These are phyloP conservation scores for Exophiala phaeomuriformis DNA, from an alignment of 2,329 filamentous ascomycete species.

Conservation along the genomic window DNA sequence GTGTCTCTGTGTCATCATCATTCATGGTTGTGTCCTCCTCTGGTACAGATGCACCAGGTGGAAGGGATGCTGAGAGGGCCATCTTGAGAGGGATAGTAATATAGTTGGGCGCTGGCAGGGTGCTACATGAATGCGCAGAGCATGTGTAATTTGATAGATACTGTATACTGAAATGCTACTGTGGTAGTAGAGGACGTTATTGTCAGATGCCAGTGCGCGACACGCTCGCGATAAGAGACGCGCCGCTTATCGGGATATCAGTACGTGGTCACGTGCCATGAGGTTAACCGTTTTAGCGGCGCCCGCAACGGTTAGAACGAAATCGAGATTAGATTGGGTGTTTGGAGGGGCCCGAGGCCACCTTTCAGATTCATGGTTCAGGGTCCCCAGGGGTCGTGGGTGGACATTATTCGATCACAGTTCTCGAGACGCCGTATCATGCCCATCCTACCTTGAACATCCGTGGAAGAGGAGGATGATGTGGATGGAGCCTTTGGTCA, in stretches of 20 bases:
- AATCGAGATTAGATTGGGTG: neutral
- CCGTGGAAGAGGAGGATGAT: constrained; percentile 6
- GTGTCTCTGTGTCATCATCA: constrained; percentile 22
- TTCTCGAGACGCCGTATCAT: neutral
- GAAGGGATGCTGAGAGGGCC: constrained; percentile 13
- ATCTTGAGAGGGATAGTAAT: constrained; percentile 1
- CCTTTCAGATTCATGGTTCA: too few relatives aligned
- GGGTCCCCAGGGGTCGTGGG: too few relatives aligned
- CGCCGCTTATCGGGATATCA: constrained; percentile 6
- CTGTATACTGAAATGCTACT: too few relatives aligned
- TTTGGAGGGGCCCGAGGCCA: neutral
- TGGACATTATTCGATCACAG: neutral
- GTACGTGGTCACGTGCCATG: constrained; percentile 1
- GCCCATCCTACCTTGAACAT: constrained; percentile 1
- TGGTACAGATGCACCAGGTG: neutral
- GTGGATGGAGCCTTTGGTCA: constrained; percentile 2
- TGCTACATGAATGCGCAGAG: too few relatives aligned
- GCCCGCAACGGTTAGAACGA: neutral
- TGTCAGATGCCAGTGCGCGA: neutral
- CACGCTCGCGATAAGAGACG: neutral
- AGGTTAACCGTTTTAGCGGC: neutral
- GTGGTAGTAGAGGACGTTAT: constrained; percentile 1
- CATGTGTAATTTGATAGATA: too few relatives aligned
- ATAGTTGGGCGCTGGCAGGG: too few relatives aligned
- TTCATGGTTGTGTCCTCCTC: neutral